A percentile compares a stretch with the other conserved stretches of the same genome.
These are phyloP conservation scores for Kuraishia hungarica DNA, from an alignment of 805 yeast genomes.

Conservation along the genomic window DNA sequence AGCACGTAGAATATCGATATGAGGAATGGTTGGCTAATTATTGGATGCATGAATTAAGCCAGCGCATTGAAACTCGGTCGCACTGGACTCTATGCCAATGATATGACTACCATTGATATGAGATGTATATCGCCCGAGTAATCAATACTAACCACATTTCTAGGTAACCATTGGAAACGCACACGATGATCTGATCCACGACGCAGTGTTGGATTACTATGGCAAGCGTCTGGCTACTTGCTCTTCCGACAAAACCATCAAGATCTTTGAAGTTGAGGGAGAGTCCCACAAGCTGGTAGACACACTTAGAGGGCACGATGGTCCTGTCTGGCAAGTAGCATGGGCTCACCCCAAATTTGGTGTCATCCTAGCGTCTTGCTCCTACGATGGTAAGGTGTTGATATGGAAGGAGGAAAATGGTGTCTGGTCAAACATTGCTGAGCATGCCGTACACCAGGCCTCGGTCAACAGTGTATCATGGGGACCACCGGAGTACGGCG, in stretches of 20 bases:
- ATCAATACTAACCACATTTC: constrained; percentile 4
- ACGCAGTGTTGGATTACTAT: constrained; percentile 94
- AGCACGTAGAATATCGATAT: too few relatives aligned
- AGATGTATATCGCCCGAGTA: too few relatives aligned
- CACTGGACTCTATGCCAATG: too few relatives aligned
- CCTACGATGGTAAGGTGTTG: constrained; percentile 90
- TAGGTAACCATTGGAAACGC: constrained; percentile 84
- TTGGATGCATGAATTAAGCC: too few relatives aligned
- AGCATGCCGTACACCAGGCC: constrained; percentile 84
- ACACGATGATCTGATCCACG: constrained; percentile 90
- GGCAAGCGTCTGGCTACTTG: constrained; percentile 95
- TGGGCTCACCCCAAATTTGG: constrained; percentile 99
- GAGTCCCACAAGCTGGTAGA: constrained; percentile 75
- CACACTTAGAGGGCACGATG: constrained; percentile 88
- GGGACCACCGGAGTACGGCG: constrained; percentile 98
- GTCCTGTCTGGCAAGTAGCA: constrained; percentile 97
- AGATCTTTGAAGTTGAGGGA: constrained; percentile 85
- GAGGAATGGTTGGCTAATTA: too few relatives aligned
- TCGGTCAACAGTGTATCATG: constrained; percentile 90
- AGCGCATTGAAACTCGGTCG: too few relatives aligned
- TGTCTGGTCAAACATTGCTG: constrained; percentile 80
- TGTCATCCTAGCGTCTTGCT: constrained; percentile 85
- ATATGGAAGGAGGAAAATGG: constrained; percentile 94
- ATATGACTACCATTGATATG: too few relatives aligned
- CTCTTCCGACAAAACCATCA: constrained; percentile 92